These are phyloP conservation scores for Alternaria burnsii DNA, from an alignment of 2,329 filamentous ascomycete species.

Conservation along the genomic window DNA sequence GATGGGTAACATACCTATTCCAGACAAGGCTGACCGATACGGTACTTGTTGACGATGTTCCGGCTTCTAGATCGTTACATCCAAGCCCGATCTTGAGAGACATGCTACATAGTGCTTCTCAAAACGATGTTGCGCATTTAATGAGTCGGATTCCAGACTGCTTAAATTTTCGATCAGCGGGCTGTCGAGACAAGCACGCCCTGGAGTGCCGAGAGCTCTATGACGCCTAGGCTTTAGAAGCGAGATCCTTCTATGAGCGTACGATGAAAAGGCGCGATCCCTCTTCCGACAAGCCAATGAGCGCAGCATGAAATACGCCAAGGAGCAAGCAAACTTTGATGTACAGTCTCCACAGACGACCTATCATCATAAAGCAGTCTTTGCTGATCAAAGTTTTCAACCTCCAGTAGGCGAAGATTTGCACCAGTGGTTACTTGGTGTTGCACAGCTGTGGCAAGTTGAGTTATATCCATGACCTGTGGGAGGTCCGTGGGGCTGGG, in stretches of 20 bases:
- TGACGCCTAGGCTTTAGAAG: not conserved
- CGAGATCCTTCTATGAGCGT: not conserved
- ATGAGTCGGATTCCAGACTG: not conserved
- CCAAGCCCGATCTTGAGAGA: not conserved
- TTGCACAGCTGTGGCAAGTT: constrained; percentile 4
- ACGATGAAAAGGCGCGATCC: not conserved
- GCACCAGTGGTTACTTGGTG: constrained; percentile 2
- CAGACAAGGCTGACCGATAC: not conserved
- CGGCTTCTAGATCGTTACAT: not conserved
- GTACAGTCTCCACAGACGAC: constrained; percentile 5
- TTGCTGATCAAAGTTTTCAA: not conserved
- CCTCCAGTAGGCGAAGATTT: not conserved
- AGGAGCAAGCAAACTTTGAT: constrained; percentile 19
- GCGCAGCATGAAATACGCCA: constrained; percentile 7
- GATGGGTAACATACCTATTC: constrained; percentile 11
- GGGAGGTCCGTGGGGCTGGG: constrained; percentile 1
- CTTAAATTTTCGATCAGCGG: not conserved
- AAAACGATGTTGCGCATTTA: not conserved
- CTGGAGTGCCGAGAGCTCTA: not conserved
- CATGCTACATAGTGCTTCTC: not conserved
- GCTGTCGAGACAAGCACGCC: not conserved
- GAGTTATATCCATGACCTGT: constrained; percentile 1
- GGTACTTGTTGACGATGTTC: not conserved
- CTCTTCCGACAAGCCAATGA: not conserved
- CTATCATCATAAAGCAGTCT: constrained; percentile 3